Evolutionary conservation across 2,329 filamentous ascomycete species (phyloP), one percentile per base, ranked within the genome.

Genomic region (Ustulina deusta): DNA sequence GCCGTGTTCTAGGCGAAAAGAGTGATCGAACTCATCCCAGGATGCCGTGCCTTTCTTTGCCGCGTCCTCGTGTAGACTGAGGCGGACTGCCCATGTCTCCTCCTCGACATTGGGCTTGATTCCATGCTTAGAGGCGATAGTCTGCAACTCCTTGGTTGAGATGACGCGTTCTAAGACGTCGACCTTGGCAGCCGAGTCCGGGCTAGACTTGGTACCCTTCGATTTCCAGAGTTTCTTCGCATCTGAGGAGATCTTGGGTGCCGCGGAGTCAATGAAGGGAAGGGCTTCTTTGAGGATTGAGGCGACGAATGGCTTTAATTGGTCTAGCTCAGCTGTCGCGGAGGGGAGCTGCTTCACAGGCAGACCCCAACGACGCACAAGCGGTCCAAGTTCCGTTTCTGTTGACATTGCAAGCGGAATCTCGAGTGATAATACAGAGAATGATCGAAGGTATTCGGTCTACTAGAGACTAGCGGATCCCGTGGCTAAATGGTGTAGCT

Each of bases 21-120:
- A 84, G 38, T 77, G 77, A 42, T 84, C 82, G 76, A 93, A 91
- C 77, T 93, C 91, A 0, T 80, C 81, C 86, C 89, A 92, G 52
- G 76, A 81, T 10, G 89, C 90, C 0, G 89, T 89, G 9, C 87
- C 85, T 27, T 74, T 74, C 44, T 78, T 79, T 20, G 81, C 79
- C 6, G 78, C 79, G 73, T 90, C 84, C 65, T 81, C 80, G 76
- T 93, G 91, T 48, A 86, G 79, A 75, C 88, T 91, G 51, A 84
- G 84, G 63, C 91, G 85, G 46, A 87, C 87, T 61, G 85, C 85
- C 91, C 91, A 93, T 20, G 82, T 84, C 78, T 91, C 90, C 36
- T 73, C 56, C n/a, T 61, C 55, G 29, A 51, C 22, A 51, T 68
- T 69, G 22, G 34, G 20, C 60, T 68, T 63, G 65, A 69, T 56